phyloP scores from a whole-genome alignment of 208 protist genomes.

The Acanthamoeba castellanii region DNA sequence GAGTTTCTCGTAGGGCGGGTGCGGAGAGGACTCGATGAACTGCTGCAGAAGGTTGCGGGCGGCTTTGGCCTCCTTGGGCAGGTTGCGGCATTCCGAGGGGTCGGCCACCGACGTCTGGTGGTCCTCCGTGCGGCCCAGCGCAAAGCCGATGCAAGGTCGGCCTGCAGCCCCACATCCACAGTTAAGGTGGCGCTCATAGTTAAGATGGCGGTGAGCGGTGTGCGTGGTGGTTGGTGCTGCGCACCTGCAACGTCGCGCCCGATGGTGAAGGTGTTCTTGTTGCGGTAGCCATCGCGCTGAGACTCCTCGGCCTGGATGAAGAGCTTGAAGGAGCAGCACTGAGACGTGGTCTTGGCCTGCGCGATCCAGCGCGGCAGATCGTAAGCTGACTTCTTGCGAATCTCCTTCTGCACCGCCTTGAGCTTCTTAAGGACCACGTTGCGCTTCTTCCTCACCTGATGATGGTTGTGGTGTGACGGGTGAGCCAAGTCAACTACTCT shows the following conservation, averaged over 20 bases:
- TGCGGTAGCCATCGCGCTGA: slow-evolving; percentile 55
- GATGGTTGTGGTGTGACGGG: too few relatives aligned
- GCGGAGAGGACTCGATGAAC: slow-evolving; percentile 24
- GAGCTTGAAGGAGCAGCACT: slow-evolving; percentile 23
- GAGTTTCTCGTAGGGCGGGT: slow-evolving; percentile 50
- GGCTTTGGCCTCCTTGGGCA: slow-evolving; percentile 54
- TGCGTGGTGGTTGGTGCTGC: too few relatives aligned
- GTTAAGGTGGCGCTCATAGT: not conserved
- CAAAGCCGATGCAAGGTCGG: slow-evolving; percentile 39
- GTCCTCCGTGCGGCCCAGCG: slow-evolving; percentile 55
- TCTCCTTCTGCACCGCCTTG: slow-evolving; percentile 39
- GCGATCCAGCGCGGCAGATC: slow-evolving; percentile 7
- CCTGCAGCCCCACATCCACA: not conserved
- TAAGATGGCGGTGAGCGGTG: not conserved
- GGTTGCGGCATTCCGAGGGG: slow-evolving; percentile 34
- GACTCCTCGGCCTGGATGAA: slow-evolving; percentile 23
- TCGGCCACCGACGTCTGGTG: slow-evolving; percentile 24
- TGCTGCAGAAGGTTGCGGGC: slow-evolving; percentile 32
- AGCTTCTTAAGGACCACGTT: slow-evolving; percentile 55
- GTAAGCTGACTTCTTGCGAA: slow-evolving; percentile 53
- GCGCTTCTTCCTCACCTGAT: slow-evolving; percentile 21
- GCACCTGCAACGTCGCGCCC: slow-evolving; percentile 16
- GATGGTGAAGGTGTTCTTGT: slow-evolving; percentile 71
- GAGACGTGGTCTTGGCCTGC: slow-evolving; percentile 41
- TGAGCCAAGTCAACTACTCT: too few relatives aligned